Evolutionary conservation across 2,329 filamentous ascomycete species (phyloP), one percentile per base, ranked within the genome.

Genomic region (Sporothrix euskadiensis): DNA sequence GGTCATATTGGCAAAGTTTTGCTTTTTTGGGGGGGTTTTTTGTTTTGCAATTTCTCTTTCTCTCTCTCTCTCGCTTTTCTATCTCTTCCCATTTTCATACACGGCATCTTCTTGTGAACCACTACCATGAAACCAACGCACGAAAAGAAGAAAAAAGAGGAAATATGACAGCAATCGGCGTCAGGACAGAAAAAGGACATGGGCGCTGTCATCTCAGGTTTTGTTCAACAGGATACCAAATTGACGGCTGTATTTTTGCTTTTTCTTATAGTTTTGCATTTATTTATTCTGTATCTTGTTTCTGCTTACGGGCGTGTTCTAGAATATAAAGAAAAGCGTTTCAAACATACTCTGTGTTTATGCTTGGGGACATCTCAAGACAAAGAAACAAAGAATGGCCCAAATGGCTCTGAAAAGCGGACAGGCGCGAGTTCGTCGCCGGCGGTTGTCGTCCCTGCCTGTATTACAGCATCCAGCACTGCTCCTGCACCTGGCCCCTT

Each of bases 171-270:
- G 32, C 49, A 69, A 69, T 35, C n/a, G 49, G 32, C 68, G 52
- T 70, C 32, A 49, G 49, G 35, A 47, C 66, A 22, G 52, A 59
- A 66, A 72, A 56, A 72, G 52, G 69, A 61, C 39, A 71, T 59
- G 59, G 49, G 49, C 47, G 39, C 39, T 66, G 54, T 72, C 61
- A 68, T 73, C 49, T 35, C n/a, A 56, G 66, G 71, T 47, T 73
- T 73, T 73, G 71, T 69, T 73, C 71, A 73, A 73, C 63, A 73
- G 71, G 63, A 69, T 73, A 73, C 71, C 63, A 73, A 69, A 69
- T 69, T 54, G 66, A 69, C 66, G 66, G 66, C 30, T 56, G 26
- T 69, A 54, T 69, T 54, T 69, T 22, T n/a, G 16, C 8, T 22
- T 22, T 44, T 6, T 39, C n/a, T 10, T 9, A 35, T 35, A 35